Evolutionary conservation across 441 rosid species (phyloP), one percentile per base, ranked within the genome.

Genomic region (Pelargonium cotyledonis): DNA sequence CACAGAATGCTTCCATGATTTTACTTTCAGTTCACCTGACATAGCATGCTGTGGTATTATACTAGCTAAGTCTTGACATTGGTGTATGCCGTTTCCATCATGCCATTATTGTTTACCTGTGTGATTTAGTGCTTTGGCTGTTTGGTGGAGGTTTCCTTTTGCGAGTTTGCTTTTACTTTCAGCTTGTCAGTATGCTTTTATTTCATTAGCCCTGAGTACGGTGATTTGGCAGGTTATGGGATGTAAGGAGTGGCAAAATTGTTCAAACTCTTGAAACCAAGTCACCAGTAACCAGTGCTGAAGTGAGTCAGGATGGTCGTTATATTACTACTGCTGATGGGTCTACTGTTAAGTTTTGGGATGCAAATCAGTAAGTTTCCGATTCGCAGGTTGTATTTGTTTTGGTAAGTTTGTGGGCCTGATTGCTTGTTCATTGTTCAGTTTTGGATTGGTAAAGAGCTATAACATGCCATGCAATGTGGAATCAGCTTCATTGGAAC

Each of bases 401-500:
- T 40, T 10, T 57, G 49, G 14, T 12, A 55, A 53, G 65, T 62
- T 23, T 62, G 47, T 23, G 40, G 65, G 16, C 26, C 63, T 73
- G 63, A 51, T 57, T 9, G 26, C 18, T 16, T 65, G 60, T 58
- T 35, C 31, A 2, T 68, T 41, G 58, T 21, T 70, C 65, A 75
- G 78, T 70, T 75, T 71, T 68, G 78, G 78, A 12, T 31, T 75
- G 71, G 78, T 75, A 63, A 75, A 75, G 69, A 75, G 75, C 72
- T 75, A 75, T 67, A 63, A 63, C 65, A 75, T 75, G 78, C 75
- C 78, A 29, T 91, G 97, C 85, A 85, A 76, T 66, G 79, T 87
- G 23, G 99, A 95, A 78, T 91, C 97, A 38, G 95, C 95, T 72
- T 95, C 97, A 4, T 77, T 95, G 85, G 99, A 95, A 81, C 96